Conservation (phyloP, 768 basidiomycete genomes). For the Pleurotus pulmonarius region DNA sequence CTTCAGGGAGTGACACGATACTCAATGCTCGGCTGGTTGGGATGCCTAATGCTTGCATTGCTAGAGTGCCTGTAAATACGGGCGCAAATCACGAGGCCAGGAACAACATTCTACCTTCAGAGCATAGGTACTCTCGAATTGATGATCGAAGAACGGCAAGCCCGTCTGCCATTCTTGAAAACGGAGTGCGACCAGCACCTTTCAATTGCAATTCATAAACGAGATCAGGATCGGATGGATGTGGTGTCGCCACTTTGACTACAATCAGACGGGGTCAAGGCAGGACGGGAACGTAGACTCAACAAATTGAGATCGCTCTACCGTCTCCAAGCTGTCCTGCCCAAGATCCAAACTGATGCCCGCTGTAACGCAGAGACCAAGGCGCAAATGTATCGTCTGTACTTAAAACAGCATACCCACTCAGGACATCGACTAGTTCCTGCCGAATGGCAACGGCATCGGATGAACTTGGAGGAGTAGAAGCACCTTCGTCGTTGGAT, state of each 20-base stretch:
- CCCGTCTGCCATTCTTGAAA: constrained; percentile 89
- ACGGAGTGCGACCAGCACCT: constrained; percentile 91
- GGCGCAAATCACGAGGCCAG: not conserved
- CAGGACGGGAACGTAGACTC: constrained; percentile 11
- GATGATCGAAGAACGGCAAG: constrained; percentile 94
- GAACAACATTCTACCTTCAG: constrained; percentile 63
- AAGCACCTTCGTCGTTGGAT: constrained; percentile 30
- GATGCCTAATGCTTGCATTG: constrained; percentile 70
- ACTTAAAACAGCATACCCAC: constrained; percentile 68
- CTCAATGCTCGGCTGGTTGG: constrained; percentile 88
- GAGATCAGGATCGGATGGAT: constrained; percentile 50
- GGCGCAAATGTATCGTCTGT: constrained; percentile 49
- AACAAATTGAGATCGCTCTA: constrained; percentile 81
- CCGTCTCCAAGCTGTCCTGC: constrained; percentile 97
- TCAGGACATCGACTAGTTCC: constrained; percentile 77
- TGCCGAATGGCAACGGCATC: constrained; percentile 47
- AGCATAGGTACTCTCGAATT: constrained; percentile 89
- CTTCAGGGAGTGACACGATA: constrained; percentile 66
- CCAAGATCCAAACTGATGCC: constrained; percentile 86
- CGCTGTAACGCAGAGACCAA: constrained; percentile 89
- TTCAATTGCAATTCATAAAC: constrained; percentile 91
- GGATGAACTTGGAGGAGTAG: constrained; percentile 22
- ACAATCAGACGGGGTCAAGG: not conserved
- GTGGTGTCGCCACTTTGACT: constrained; percentile 68
- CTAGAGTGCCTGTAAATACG: constrained; percentile 14